A percentile compares a stretch with the other conserved stretches of the same genome.
Conservation (phyloP, 352 stramenopile species). For the Thraustotheca clavata region DNA sequence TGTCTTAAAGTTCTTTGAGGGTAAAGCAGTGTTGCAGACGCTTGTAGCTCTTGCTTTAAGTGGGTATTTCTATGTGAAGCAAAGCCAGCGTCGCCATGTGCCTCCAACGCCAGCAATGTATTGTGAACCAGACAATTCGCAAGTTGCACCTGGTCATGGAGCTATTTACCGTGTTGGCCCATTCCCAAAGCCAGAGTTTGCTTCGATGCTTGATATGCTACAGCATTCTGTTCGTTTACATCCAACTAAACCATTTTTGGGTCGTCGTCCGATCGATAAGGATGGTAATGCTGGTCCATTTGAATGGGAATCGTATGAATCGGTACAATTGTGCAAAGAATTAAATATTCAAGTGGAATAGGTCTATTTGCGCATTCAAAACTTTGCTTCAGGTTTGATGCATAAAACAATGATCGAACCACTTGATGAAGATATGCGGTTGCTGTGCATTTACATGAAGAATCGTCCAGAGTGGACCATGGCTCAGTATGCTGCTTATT, state of each 20-base stretch:
- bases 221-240: conserved; percentile 23
- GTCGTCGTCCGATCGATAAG: conserved; percentile 27
- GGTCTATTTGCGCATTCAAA: conserved; percentile 6
- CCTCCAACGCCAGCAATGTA: not conserved
- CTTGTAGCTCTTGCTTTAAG: not conserved
- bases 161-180: not conserved
- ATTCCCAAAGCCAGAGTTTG: not conserved
- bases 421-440: conserved; percentile 34
- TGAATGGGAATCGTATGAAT: conserved; percentile 31
- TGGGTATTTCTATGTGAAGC: not conserved
- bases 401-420: not conserved
- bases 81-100: not conserved
- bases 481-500: conserved; percentile 39
- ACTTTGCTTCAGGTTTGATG: not conserved
- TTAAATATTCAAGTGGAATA: not conserved
- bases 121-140: not conserved
- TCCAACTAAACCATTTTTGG: conserved; percentile 26
- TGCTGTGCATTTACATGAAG: conserved; percentile 75
- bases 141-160: not conserved
- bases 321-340: conserved; percentile 16
- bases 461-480: conserved; percentile 65
- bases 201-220: conserved; percentile 22
- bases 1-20: too few species aligned
- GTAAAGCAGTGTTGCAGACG: not conserved
- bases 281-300: conserved; percentile 28